Evolutionary conservation across 2,329 filamentous ascomycete genomes (phyloP), one percentile per base, ranked within the genome.

Genomic region (Pleurostoma richardsiae): DNA sequence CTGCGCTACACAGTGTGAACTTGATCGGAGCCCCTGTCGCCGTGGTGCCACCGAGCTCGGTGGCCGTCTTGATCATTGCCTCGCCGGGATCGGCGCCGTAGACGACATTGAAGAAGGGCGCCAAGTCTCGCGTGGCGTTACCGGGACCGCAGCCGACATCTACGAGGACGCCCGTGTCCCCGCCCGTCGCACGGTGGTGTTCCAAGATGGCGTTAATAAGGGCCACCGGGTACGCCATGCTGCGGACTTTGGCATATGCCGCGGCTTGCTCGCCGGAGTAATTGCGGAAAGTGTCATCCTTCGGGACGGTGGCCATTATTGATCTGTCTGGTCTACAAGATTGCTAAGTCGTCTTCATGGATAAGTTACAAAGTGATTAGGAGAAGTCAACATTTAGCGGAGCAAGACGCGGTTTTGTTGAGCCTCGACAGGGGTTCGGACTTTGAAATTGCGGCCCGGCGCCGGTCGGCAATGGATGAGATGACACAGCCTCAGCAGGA

Each of bases 111-210:
- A 65, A 63, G 6, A 45, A 49, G 1, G 29, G 40, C 5, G 59
- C 57, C 5, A 65, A 33, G 45, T 54, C 55, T 7, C 57, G 48
- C 3, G 59, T 63, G 8, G 56, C 59, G 28, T 54, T 55, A 5
- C 60, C 62, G 7, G 60, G 59, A 3, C 60, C 61, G 48, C 58
- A 64, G 6, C 61, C 61, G 33, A 56, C 50, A 44, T 65, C 61
- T 7, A 64, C 49, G 1, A 60, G 33, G 3, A 38, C 39, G 27
- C 44, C 45, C 26, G 39, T 39, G 6, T 29, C 4, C 3, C 50
- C 53, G 4, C 46, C 45, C 4, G 47, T 45, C 4, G 43, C n/a
- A 19, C 45, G 38, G 40, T 64, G 60, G 11, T 59, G 52, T 6
- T 45, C 29, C 4, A 60, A 39, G 29, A 61, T 46, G 8, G 50